A percentile compares a stretch with the other conserved stretches of the same genome.
Evolutionary conservation across 2,329 filamentous ascomycete species (phyloP).

Genomic region (Paecilomyces niveus): DNA sequence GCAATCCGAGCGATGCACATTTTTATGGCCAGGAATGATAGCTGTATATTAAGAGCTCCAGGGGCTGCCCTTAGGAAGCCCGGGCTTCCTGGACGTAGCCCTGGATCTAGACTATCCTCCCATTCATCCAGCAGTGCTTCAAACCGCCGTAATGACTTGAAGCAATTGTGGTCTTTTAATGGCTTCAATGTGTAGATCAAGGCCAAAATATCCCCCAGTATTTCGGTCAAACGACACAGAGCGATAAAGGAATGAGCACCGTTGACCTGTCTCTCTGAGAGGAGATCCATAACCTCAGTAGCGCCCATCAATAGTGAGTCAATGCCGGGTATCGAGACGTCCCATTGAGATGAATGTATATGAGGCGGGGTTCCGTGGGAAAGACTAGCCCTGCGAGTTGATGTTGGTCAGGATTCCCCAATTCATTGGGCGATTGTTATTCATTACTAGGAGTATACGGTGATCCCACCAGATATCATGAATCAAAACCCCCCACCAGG

Average conservation of each 20-base stretch:
- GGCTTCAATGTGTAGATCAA: slow-evolving; percentile 20
- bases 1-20: slow-evolving; percentile 38
- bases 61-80: slow-evolving; percentile 31
- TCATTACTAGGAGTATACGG: not conserved
- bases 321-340: slow-evolving; percentile 32
- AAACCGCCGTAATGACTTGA: slow-evolving; percentile 17
- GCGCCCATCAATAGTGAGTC: slow-evolving; percentile 19
- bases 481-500: slow-evolving; percentile 50
- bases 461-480: slow-evolving; percentile 45
- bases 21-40: slow-evolving; percentile 41
- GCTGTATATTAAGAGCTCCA: slow-evolving; percentile 42
- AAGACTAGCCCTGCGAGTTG: slow-evolving; percentile 38
- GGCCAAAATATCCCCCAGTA: slow-evolving; percentile 24
- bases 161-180: slow-evolving; percentile 15
- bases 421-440: too few relatives aligned
- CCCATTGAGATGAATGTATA: slow-evolving; percentile 36
- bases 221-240: slow-evolving; percentile 37
- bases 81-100: slow-evolving; percentile 21
- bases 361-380: slow-evolving; percentile 46
- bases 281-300: slow-evolving; percentile 4
- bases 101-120: slow-evolving; percentile 31
- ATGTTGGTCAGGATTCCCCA: too few relatives aligned
- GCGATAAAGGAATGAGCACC: slow-evolving; percentile 35
- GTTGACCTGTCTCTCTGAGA: not conserved
- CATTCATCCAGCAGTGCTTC: slow-evolving; percentile 36